phyloP scores from a whole-genome alignment of 305 asterid species.

The Fraxinus floribunda region DNA sequence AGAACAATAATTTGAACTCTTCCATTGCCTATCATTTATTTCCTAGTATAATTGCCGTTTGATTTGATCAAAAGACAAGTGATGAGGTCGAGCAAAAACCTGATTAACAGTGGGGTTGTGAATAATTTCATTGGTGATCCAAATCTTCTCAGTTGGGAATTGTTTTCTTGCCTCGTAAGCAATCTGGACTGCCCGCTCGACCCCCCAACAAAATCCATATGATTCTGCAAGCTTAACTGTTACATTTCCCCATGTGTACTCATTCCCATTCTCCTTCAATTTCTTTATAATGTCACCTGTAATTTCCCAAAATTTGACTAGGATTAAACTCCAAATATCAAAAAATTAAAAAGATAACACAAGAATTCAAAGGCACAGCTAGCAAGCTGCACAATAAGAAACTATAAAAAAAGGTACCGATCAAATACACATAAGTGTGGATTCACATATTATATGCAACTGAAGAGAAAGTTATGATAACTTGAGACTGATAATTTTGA shows the following conservation, averaged over 20 bases:
- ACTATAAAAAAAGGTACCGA: not conserved
- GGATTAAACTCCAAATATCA: not conserved
- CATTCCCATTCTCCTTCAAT: conserved; percentile 76
- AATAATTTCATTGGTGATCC: conserved; percentile 92
- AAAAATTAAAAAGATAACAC: not conserved
- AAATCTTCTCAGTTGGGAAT: conserved; percentile 75
- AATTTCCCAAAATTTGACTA: conserved; percentile 6
- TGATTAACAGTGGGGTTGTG: conserved; percentile 96
- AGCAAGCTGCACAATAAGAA: not conserved
- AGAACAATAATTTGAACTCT: not conserved
- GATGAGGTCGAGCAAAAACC: conserved; percentile 34
- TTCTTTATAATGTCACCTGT: conserved; percentile 83
- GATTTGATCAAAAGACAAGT: not conserved
- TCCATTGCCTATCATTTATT: not conserved
- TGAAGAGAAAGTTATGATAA: not conserved
- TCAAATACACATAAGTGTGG: not conserved
- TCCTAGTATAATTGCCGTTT: not conserved
- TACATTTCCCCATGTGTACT: conserved; percentile 91
- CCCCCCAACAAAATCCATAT: conserved; percentile 99
- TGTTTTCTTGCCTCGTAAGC: conserved; percentile 94
- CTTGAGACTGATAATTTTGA: not conserved
- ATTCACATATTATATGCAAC: not conserved
- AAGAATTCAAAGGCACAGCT: not conserved
- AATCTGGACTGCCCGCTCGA: conserved; percentile 96
- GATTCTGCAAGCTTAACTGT: conserved; percentile 91